Evolutionary conservation across 345 rosid species (phyloP).

Genomic region (Clausena lansium): DNA sequence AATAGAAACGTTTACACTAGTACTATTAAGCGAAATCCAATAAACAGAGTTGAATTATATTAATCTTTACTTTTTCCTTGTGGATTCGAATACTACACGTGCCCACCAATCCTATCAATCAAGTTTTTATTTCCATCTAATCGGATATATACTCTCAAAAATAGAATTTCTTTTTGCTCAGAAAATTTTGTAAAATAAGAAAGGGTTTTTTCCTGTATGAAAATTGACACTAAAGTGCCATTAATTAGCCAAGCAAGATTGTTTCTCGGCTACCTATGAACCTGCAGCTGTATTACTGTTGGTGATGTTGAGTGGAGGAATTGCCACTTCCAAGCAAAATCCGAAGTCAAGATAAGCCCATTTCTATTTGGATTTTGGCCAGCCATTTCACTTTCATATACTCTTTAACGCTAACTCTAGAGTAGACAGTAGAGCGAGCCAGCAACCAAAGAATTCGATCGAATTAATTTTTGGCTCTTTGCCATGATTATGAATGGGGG

Average conservation of each 20-base stretch:
- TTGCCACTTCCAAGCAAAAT: background rate
- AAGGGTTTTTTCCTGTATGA: background rate
- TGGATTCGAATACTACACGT: too few relatives aligned
- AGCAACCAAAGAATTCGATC: too few relatives aligned
- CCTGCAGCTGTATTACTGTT: background rate
- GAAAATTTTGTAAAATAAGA: background rate
- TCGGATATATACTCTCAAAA: background rate
- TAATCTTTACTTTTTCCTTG: background rate
- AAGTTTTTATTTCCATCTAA: too few relatives aligned
- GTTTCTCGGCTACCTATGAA: background rate
- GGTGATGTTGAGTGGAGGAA: conserved; percentile 3
- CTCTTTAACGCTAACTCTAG: too few relatives aligned
- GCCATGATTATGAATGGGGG: background rate
- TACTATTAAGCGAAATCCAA: too few relatives aligned
- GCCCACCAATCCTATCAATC: background rate
- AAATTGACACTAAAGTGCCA: background rate
- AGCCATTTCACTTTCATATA: conserved; percentile 25
- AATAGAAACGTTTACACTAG: too few relatives aligned
- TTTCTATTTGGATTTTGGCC: background rate
- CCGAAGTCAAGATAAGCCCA: conserved; percentile 1
- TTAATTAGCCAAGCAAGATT: too few relatives aligned
- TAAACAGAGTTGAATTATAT: too few relatives aligned
- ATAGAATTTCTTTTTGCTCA: background rate
- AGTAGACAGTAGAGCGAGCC: too few relatives aligned
- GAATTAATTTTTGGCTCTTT: background rate